Evolutionary conservation across 768 basidiomycete genomes (phyloP), one percentile per base, ranked within the genome.

Genomic region (Jaapia argillacea): DNA sequence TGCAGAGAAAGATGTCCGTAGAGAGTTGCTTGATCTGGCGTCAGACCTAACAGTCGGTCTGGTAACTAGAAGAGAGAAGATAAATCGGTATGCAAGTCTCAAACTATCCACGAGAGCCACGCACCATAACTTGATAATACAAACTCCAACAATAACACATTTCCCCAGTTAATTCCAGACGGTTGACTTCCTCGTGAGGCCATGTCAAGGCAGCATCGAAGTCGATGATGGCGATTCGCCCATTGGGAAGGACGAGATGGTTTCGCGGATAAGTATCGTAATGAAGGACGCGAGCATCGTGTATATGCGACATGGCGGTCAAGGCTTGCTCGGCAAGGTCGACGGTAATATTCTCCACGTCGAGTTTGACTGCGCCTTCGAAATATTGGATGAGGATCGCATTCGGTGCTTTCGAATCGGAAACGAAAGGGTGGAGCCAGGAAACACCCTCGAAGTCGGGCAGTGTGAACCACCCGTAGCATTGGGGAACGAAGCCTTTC

Each of bases 391-490:
- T 36, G 18, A 51, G 26, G 16, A 51, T 41, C 3, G 41, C 50
- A 6, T 36, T 41, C 10, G 45, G 24, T 14, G 41, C 40, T 16
- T 33, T 16, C 28, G 28, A 16, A 16, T 33, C 28, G 28, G 10
- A 10, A 10, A 16, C 28, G 16, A 33, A 33, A 16, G 28, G 28
- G 16, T 16, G 10, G 10, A 33, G 28, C 28, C 28, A 33, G 10
- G 10, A 10, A 33, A 16, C 28, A 10, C 16, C 16, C 10, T 10
- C 10, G 28, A 10, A 10, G 16, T 10, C 28, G 16, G 36, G 24
- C n/a, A 66, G 44, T 6, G 25, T 28, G 22, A 48, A n/a, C 50
- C 50, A 52, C 5, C 51, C 51, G 36, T 44, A 49, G 43, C 51
- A 52, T 3, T 28, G 28, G 5, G 48, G 51, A 5, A 49, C 51